Conservation (phyloP, 164 flowering plant genomes). For the Stephania japonica region DNA sequence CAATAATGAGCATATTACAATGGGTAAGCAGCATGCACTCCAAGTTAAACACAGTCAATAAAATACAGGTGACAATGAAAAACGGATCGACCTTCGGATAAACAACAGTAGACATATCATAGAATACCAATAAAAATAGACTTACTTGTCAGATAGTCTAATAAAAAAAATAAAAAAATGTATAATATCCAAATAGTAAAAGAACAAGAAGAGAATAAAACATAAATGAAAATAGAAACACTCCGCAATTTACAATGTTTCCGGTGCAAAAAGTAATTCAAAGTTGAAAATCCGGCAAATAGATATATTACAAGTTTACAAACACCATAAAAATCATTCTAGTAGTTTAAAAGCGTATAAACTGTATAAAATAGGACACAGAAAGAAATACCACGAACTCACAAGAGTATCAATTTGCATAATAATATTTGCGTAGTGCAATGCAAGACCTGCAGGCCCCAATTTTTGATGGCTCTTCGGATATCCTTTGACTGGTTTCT, state of each 20-base stretch:
- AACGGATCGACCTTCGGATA: neutral
- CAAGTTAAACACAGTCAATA: no score
- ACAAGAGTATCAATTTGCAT: constrained; percentile 84
- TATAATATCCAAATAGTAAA: neutral
- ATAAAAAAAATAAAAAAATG: neutral
- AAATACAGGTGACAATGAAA: neutral
- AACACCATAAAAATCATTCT: neutral
- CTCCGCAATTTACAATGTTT: neutral
- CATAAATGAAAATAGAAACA: neutral
- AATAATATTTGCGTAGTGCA: constrained; percentile 90
- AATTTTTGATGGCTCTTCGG: constrained; percentile 38
- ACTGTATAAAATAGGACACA: neutral
- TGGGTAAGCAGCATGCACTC: no score
- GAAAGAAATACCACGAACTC: constrained; percentile 27
- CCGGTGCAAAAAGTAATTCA: neutral
- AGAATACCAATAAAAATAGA: neutral
- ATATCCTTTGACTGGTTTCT: constrained; percentile 38
- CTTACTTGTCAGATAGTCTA: neutral
- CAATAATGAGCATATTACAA: no score
- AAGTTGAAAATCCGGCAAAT: neutral
- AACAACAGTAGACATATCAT: neutral
- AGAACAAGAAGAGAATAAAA: neutral
- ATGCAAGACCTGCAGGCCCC: constrained; percentile 87
- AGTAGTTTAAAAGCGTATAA: neutral
- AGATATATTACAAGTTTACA: neutral